phyloP scores from a whole-genome alignment of 2,329 filamentous ascomycete genomes.

The Arthroderma uncinatum region DNA sequence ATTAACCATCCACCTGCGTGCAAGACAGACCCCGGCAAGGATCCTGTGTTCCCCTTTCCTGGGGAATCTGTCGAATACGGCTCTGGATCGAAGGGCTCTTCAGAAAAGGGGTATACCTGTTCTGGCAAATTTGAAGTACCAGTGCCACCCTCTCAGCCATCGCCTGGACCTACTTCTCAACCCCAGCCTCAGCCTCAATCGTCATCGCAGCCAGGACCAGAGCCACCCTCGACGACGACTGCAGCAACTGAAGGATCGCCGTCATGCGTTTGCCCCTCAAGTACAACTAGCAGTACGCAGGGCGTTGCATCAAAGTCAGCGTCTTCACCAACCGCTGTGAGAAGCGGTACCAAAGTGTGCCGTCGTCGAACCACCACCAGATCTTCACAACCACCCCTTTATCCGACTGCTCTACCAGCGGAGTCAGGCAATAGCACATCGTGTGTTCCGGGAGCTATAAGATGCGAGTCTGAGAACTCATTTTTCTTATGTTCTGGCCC shows the following conservation, averaged over 20 bases:
- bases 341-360: background rate
- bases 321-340: background rate
- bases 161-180: background rate
- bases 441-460: constrained; percentile 9
- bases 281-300: background rate
- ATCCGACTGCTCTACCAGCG: background rate
- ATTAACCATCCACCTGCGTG: constrained; percentile 8
- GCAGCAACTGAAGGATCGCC: background rate
- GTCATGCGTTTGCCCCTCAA: background rate
- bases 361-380: background rate
- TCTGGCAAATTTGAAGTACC: background rate
- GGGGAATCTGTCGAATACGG: constrained; percentile 13
- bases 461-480: constrained; percentile 10
- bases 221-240: background rate
- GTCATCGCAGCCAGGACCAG: background rate
- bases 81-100: background rate
- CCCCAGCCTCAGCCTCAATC: background rate
- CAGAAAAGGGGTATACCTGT: constrained; percentile 5
- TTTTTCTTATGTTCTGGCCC: constrained; percentile 11
- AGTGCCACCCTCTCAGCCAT: background rate
- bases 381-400: background rate
- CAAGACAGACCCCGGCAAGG: constrained; percentile 7
- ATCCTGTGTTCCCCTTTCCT: constrained; percentile 12
- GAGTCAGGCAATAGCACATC: background rate
- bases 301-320: background rate